A percentile compares a stretch with the other conserved stretches of the same genome.
phyloP scores from a whole-genome alignment of 129 eudicot species.

The Chrysanthemum makinoi region DNA sequence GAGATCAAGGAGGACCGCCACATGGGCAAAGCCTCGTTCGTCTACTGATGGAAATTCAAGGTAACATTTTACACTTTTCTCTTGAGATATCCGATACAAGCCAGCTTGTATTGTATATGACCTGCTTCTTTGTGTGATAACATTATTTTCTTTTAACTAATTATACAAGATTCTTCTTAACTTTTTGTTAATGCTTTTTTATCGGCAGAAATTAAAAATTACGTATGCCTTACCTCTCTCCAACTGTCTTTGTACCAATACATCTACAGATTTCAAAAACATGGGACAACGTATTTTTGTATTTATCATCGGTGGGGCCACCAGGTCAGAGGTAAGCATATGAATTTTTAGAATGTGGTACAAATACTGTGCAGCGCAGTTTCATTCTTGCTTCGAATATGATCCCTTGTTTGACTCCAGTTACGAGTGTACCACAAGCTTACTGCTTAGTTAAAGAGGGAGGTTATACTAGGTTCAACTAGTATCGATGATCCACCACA shows the following conservation, averaged over 20 bases:
- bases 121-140: neutral
- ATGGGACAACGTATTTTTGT: constrained; percentile 84
- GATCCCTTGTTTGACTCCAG: constrained; percentile 33
- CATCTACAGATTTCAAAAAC: constrained; percentile 61
- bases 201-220: neutral
- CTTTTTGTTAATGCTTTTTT: neutral
- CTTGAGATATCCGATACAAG: neutral
- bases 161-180: neutral
- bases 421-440: constrained; percentile 88
- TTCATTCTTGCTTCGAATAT: neutral
- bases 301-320: constrained; percentile 82
- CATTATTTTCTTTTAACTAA: neutral
- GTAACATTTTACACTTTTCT: constrained; percentile 27
- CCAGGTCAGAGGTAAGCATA: constrained; percentile 71
- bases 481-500: constrained; percentile 88
- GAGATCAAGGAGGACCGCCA: constrained; percentile 76
- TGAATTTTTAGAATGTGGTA: neutral
- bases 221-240: constrained; percentile 11
- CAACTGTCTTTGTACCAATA: constrained; percentile 30
- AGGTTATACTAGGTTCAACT: constrained; percentile 86
- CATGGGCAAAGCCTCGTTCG: constrained; percentile 65
- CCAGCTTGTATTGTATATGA: neutral
- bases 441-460: constrained; percentile 85
- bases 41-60: constrained; percentile 75
- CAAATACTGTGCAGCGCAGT: neutral